Base-by-base conservation (phyloP, 768 basidiomycete genomes). In the Podaxis sp. region DNA sequence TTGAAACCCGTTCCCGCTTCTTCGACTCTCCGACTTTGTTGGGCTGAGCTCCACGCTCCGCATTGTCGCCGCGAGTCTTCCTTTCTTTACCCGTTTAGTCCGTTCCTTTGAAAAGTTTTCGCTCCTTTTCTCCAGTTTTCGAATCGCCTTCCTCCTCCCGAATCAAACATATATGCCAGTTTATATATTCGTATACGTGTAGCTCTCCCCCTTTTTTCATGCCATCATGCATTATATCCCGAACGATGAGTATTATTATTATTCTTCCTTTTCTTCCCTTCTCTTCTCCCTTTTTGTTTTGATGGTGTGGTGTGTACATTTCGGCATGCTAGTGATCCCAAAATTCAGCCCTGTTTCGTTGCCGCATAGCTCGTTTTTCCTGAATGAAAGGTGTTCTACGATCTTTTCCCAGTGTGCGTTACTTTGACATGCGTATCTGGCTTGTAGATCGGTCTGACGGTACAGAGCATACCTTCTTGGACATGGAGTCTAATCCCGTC, bases 241-340 rank as follows among this genome's bases (percentile, higher is more conserved):
- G 51, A 55, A 61, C 59, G 53, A 53, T 61, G 52, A 57, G 23
- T 38, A 57, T 54, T 61, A 61, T 61, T 55, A 61, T 61, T 61
- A 61, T 61, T 61, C 36, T 54, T 61, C 52, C 23, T 28, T 40
- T 14, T 53, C 40, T 54, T 44, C 53, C 18, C 40, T 60, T 47
- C 16, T 13, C 53, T 32, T 46, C 47, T 27, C 14, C 51, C 52
- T 21, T 46, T 46, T 40, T 54, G n/a, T 54, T 23, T 54, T 55
- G 42, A 27, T 36, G 10, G 23, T 21, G 35, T 47, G 52, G 59
- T 59, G 57, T 59, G 57, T 59, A 50, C 25, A 50, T 50, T 35
- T 50, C 36, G 50, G 25, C 48, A 37, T 59, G 23, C 18, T 25
- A 21, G 5, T 42, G 38, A n/a, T 2, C 21, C n/a, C 50, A 13